Conservation (phyloP, 148 eudicot species). For the Vaccinium macrocarpon region DNA sequence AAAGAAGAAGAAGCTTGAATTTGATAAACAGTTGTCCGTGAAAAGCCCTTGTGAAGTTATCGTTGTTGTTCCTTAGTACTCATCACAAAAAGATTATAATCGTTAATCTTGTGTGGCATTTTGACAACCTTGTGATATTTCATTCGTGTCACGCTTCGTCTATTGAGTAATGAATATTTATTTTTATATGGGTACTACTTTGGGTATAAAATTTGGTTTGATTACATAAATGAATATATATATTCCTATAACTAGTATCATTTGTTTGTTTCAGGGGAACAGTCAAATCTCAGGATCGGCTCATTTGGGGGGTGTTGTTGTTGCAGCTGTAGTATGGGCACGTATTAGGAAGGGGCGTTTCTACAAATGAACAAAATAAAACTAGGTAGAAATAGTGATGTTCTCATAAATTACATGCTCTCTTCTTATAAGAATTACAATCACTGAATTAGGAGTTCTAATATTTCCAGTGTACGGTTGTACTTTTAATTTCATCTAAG, state of each 20-base stretch:
- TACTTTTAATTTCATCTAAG: no score
- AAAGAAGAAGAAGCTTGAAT: not conserved
- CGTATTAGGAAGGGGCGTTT: slow-evolving; percentile 43
- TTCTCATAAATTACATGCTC: no score
- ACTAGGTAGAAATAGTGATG: no score
- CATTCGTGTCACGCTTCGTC: not conserved
- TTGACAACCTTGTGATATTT: not conserved
- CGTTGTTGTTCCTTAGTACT: not conserved
- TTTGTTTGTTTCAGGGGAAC: slow-evolving; percentile 55
- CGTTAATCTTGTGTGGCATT: not conserved
- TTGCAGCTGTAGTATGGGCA: slow-evolving; percentile 70
- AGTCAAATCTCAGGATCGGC: slow-evolving; percentile 66
- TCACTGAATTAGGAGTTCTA: no score
- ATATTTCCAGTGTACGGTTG: no score
- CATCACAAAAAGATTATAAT: not conserved
- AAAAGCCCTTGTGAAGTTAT: not conserved
- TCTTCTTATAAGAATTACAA: no score
- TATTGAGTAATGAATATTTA: not conserved
- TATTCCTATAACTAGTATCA: not conserved
- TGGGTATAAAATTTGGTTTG: not conserved
- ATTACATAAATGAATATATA: no score
- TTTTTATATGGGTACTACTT: not conserved
- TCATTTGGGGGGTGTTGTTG: slow-evolving; percentile 80
- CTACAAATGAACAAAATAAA: not conserved
- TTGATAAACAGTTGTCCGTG: not conserved